Evolutionary conservation across 257 asterid species (phyloP).

Genomic region (Plantago elongata): DNA sequence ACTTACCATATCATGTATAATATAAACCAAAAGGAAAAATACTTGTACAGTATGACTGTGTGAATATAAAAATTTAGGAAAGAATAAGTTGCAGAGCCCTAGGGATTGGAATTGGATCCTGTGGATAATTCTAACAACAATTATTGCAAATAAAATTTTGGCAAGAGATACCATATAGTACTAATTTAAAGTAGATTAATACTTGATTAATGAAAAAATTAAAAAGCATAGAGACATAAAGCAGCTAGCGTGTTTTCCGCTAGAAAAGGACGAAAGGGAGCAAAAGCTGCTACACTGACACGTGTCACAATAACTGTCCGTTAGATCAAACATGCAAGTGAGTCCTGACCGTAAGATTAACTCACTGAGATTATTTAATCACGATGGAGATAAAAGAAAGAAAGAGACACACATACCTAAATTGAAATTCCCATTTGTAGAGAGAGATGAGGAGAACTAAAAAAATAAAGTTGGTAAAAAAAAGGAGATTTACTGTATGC

Average conservation of each 20-base stretch:
- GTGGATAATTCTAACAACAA: slow-evolving; percentile 16
- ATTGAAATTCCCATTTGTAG: slow-evolving; percentile 2
- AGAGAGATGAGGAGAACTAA: slow-evolving; percentile 24
- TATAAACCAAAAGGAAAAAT: no score
- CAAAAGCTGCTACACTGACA: slow-evolving; percentile 39
- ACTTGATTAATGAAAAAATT: neutral
- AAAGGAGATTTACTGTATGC: neutral
- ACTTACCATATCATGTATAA: no score
- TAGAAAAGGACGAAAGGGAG: slow-evolving; percentile 45
- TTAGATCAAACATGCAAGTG: slow-evolving; percentile 28
- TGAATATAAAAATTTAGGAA: neutral
- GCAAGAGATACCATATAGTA: slow-evolving; percentile 6
- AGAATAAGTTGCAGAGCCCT: slow-evolving; percentile 4
- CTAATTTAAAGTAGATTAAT: neutral
- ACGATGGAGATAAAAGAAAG: neutral
- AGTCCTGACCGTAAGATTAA: slow-evolving; percentile 29
- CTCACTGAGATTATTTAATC: slow-evolving; percentile 3
- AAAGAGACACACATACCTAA: neutral
- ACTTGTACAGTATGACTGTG: neutral
- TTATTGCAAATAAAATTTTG: slow-evolving; percentile 5
- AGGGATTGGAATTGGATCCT: slow-evolving; percentile 19
- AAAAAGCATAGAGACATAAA: slow-evolving; percentile 53
- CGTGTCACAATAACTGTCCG: slow-evolving; percentile 35
- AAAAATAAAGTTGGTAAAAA: neutral
- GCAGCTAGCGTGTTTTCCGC: slow-evolving; percentile 83